phyloP scores from a whole-genome alignment of 2,329 filamentous ascomycete genomes.

The Neonectria hederae region DNA sequence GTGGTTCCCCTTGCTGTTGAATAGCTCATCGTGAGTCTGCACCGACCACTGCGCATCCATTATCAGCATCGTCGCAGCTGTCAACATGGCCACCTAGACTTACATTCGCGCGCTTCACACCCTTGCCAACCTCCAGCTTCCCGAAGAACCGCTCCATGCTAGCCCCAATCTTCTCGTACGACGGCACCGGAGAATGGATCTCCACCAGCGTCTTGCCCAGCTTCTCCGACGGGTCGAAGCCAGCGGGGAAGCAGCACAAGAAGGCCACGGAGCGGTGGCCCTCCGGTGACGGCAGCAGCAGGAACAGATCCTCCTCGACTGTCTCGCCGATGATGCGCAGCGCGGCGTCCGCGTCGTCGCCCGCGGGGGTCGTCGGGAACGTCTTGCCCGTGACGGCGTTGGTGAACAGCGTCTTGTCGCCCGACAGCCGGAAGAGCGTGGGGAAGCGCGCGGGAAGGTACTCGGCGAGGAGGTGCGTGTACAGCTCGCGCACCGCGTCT shows the following conservation, averaged over 20 bases:
- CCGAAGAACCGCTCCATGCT: constrained; percentile 66
- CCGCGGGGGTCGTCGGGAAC: constrained; percentile 41
- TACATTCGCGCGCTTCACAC: constrained; percentile 62
- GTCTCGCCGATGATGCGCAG: constrained; percentile 58
- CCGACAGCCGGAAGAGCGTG: constrained; percentile 54
- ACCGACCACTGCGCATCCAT: constrained; percentile 30
- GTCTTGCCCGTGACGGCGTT: constrained; percentile 52
- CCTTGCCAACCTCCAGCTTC: constrained; percentile 58
- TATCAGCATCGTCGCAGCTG: neutral
- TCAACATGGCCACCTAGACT: neutral
- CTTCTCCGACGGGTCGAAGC: constrained; percentile 62
- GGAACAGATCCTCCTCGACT: constrained; percentile 65
- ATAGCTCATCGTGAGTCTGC: constrained; percentile 20
- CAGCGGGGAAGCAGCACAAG: constrained; percentile 61
- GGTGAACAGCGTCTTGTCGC: constrained; percentile 42
- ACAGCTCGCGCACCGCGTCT: constrained; percentile 58
- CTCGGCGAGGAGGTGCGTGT: constrained; percentile 56
- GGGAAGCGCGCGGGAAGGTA: constrained; percentile 62
- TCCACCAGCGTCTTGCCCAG: constrained; percentile 58
- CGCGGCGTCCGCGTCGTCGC: constrained; percentile 44
- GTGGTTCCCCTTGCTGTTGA: constrained; percentile 24
- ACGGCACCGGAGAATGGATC: constrained; percentile 63
- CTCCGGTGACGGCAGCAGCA: constrained; percentile 53
- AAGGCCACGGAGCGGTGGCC: constrained; percentile 59
- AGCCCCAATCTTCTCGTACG: constrained; percentile 62